These are phyloP conservation scores for Candida alai DNA, from an alignment of 805 yeast species.

Conservation along the genomic window DNA sequence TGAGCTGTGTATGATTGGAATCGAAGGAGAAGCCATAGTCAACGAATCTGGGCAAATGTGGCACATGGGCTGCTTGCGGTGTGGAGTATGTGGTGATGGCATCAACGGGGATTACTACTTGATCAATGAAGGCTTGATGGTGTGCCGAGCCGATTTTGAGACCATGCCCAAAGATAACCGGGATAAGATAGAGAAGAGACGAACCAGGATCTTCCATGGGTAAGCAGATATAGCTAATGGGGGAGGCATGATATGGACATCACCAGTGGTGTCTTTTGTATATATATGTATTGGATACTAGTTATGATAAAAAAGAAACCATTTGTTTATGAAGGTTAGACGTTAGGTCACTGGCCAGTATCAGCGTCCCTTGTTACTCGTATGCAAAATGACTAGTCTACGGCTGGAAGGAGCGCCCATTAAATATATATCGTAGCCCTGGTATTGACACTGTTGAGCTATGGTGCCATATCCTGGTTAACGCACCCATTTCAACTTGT, in stretches of 20 bases:
- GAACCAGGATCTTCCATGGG: constrained; percentile 29
- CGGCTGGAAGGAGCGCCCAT: too few species aligned
- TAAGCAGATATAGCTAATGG: too few species aligned
- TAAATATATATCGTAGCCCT: too few species aligned
- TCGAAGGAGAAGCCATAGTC: constrained; percentile 89
- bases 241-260: too few species aligned
- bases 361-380: too few species aligned
- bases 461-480: too few species aligned
- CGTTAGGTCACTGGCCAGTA: neutral
- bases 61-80: constrained; percentile 70
- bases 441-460: too few species aligned
- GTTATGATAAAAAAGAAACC: too few species aligned
- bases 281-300: too few species aligned
- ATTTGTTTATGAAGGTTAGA: neutral
- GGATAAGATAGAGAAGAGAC: constrained; percentile 40
- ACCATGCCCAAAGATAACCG: constrained; percentile 22
- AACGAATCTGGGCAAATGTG: constrained; percentile 67
- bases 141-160: constrained; percentile 49
- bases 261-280: too few species aligned
- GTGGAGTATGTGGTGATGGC: constrained; percentile 52
- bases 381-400: too few species aligned
- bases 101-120: constrained; percentile 56
- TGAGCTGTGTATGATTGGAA: constrained; percentile 63
- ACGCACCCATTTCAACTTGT: too few species aligned
- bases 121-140: constrained; percentile 43